Percentiles rank a stretch among this genome's conserved stretches.
Evolutionary conservation across 2,329 filamentous ascomycete genomes (phyloP).

Genomic region (Calonectria hawksworthii): DNA sequence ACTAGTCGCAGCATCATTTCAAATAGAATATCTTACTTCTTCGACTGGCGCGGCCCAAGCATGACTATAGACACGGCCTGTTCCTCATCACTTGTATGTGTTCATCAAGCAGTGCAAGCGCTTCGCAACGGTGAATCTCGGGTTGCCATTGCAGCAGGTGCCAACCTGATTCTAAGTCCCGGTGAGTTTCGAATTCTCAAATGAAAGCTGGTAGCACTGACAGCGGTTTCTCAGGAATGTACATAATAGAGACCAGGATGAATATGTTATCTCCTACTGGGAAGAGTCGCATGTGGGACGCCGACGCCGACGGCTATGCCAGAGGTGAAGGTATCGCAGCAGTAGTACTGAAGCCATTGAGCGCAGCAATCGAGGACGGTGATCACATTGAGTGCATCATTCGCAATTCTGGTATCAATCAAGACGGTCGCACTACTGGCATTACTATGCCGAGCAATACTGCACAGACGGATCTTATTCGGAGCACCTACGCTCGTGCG

Average conservation of each 20-base stretch:
- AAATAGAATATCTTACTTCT: slow-evolving; percentile 66
- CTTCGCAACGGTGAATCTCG: not conserved
- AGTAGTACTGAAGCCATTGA: not conserved
- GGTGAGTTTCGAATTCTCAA: not conserved
- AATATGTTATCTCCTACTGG: not conserved
- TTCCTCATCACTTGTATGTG: slow-evolving; percentile 61
- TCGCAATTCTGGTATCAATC: not conserved
- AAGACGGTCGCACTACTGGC: slow-evolving; percentile 47
- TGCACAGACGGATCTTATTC: slow-evolving; percentile 50
- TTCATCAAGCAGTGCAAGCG: slow-evolving; percentile 55
- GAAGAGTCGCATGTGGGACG: not conserved
- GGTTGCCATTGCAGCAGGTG: not conserved
- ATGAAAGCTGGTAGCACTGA: not conserved
- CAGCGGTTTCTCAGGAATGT: not conserved
- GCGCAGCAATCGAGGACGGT: not conserved
- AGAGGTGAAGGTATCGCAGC: not conserved
- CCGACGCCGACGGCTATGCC: not conserved
- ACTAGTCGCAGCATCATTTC: slow-evolving; percentile 58
- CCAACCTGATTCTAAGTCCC: not conserved
- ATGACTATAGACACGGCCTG: slow-evolving; percentile 66
- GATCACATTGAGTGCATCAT: slow-evolving; percentile 3
- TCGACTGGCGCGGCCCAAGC: slow-evolving; percentile 65
- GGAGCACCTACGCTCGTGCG: not conserved
- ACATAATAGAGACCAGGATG: not conserved
- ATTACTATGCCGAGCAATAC: slow-evolving; percentile 62